These are phyloP conservation scores for Irpex sp. DNA, from an alignment of 1,284 basidiomycete genomes.

Conservation along the genomic window DNA sequence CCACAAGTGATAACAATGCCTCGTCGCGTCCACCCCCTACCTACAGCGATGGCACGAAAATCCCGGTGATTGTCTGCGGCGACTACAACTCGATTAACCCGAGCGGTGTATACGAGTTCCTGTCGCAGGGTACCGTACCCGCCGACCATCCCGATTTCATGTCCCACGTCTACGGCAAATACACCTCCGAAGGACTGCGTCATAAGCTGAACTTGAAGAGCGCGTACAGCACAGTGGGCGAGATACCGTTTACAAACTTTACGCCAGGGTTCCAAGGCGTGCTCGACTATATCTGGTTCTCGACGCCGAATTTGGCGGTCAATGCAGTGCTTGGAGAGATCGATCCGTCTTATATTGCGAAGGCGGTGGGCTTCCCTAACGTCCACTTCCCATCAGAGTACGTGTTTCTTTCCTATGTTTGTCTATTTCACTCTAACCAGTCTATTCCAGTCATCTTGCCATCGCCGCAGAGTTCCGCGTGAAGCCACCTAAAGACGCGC, in stretches of 20 bases:
- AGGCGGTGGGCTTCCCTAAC: conserved; percentile 96
- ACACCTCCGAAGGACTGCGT: conserved; percentile 85
- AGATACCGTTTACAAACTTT: conserved; percentile 86
- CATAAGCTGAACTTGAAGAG: conserved; percentile 84
- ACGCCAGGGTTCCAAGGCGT: conserved; percentile 82
- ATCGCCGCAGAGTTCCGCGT: conserved; percentile 72
- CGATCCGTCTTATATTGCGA: conserved; percentile 83
- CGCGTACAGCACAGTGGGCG: conserved; percentile 70
- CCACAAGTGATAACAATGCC: conserved; percentile 30
- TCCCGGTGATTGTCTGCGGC: conserved; percentile 89
- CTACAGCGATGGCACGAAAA: conserved; percentile 83
- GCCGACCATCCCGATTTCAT: conserved; percentile 91
- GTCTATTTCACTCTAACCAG: conserved; percentile 11
- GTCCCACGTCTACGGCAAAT: conserved; percentile 87
- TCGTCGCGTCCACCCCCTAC: conserved; percentile 52
- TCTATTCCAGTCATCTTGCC: conserved; percentile 52
- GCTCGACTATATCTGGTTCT: conserved; percentile 96
- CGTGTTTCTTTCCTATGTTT: conserved; percentile 28
- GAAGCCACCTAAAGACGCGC: conserved; percentile 55
- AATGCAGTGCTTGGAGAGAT: conserved; percentile 89
- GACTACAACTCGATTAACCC: conserved; percentile 92
- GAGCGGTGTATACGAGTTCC: conserved; percentile 92
- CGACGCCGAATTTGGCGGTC: conserved; percentile 74
- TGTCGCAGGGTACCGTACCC: conserved; percentile 70
- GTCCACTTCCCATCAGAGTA: conserved; percentile 95